These are phyloP conservation scores for Carpinus fangiana DNA, from an alignment of 306 rosid species.

Conservation along the genomic window DNA sequence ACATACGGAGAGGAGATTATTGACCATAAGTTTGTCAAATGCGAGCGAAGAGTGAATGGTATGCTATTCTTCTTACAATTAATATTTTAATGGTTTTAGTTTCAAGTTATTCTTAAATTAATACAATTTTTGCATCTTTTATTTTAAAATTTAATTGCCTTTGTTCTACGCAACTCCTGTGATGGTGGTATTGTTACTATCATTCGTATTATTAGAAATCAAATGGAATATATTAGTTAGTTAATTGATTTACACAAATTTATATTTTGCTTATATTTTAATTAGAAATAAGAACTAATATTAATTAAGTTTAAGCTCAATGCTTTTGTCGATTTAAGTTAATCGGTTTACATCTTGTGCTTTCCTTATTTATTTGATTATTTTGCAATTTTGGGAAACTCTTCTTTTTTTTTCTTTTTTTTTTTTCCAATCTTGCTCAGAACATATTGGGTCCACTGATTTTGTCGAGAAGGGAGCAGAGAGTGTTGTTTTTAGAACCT, in stretches of 20 bases:
- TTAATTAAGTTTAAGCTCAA: not conserved
- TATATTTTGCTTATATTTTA: not conserved
- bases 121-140: not conserved
- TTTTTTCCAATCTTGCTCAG: constrained; percentile 33
- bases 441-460: constrained; percentile 59
- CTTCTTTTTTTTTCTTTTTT: not conserved
- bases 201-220: not conserved
- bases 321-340: not conserved
- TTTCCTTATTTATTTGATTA: not conserved
- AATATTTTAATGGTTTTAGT: not conserved
- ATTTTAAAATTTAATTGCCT: not conserved
- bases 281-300: too few species aligned
- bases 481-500: constrained; percentile 81
- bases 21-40: constrained; percentile 79
- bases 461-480: constrained; percentile 84
- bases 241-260: not conserved
- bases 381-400: constrained; percentile 12
- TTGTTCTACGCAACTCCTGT: not conserved
- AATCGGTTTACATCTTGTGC: not conserved
- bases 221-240: not conserved
- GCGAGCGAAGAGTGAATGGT: constrained; percentile 85
- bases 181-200: not conserved
- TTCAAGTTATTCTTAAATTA: not conserved
- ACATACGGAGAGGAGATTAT: constrained; percentile 84
- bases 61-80: constrained; percentile 6